These are phyloP conservation scores for Irpex rosettiformis DNA, from an alignment of 1,284 basidiomycete genomes.

Conservation along the genomic window DNA sequence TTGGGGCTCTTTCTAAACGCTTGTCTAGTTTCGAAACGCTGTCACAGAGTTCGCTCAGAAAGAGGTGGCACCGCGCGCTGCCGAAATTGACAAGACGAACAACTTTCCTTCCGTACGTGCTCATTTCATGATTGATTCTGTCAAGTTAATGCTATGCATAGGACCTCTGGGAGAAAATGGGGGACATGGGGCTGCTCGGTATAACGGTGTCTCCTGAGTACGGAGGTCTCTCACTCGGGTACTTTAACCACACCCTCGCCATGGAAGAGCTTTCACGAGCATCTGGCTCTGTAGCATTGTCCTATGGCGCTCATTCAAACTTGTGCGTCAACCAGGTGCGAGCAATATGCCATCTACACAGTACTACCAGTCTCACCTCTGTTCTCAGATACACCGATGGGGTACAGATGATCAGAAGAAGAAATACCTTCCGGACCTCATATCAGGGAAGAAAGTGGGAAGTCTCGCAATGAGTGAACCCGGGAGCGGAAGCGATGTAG, in stretches of 20 bases:
- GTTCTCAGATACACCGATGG: constrained; percentile 71
- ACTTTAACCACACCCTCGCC: constrained; percentile 85
- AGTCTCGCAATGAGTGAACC: constrained; percentile 94
- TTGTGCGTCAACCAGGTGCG: constrained; percentile 73
- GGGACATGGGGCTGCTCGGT: constrained; percentile 82
- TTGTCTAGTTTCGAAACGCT: constrained; percentile 70
- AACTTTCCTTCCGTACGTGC: constrained; percentile 66
- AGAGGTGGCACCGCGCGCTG: constrained; percentile 80
- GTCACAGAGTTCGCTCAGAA: constrained; percentile 75
- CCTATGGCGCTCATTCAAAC: constrained; percentile 94
- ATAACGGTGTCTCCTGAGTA: constrained; percentile 81
- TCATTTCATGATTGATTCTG: background rate
- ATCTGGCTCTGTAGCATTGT: constrained; percentile 88
- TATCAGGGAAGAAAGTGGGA: constrained; percentile 83
- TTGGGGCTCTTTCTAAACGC: background rate
- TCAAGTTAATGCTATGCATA: constrained; percentile 29
- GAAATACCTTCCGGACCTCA: constrained; percentile 85
- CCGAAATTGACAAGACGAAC: constrained; percentile 81
- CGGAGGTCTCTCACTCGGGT: constrained; percentile 77
- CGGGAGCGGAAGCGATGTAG: constrained; percentile 88
- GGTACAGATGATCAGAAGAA: constrained; percentile 84
- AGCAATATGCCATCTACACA: background rate
- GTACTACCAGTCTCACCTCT: background rate
- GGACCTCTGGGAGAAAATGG: constrained; percentile 89
- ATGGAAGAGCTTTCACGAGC: constrained; percentile 92